Conservation (phyloP, 2,329 filamentous ascomycete species). For the Diaporthe australafricana region DNA sequence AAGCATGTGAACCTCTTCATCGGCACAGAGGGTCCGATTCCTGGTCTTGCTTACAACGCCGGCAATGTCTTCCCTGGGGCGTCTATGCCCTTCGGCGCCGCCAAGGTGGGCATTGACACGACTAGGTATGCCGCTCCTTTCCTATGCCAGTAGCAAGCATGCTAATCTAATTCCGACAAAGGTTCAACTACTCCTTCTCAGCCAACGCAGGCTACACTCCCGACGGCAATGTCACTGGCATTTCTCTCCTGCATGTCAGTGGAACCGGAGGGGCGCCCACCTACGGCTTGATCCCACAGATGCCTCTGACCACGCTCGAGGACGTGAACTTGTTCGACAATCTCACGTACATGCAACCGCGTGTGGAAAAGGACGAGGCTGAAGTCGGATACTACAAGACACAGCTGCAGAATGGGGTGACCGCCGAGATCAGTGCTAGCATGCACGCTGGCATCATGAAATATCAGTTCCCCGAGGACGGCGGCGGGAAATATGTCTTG, state of each 20-base stretch:
- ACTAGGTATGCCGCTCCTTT: conserved; percentile 55
- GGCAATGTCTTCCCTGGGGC: conserved; percentile 64
- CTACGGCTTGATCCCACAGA: conserved; percentile 73
- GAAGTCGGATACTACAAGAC: conserved; percentile 73
- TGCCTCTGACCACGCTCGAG: conserved; percentile 60
- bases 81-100: conserved; percentile 58
- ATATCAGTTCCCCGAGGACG: conserved; percentile 65
- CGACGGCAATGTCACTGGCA: conserved; percentile 66
- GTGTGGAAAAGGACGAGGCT: conserved; percentile 61
- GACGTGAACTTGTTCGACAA: conserved; percentile 65
- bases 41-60: conserved; percentile 50
- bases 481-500: conserved; percentile 59
- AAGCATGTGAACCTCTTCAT: conserved; percentile 62
- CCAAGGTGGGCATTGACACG: conserved; percentile 64
- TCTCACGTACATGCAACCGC: conserved; percentile 59
- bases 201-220: conserved; percentile 43
- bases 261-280: conserved; percentile 77
- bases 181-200: conserved; percentile 15
- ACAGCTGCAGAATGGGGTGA: conserved; percentile 63
- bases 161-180: neutral
- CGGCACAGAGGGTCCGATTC: conserved; percentile 57
- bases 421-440: conserved; percentile 67
- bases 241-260: conserved; percentile 73
- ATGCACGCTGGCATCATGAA: conserved; percentile 67
- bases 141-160: neutral